Conservation (phyloP, 1,284 basidiomycete genomes). For the Anthracocystis setariae region DNA sequence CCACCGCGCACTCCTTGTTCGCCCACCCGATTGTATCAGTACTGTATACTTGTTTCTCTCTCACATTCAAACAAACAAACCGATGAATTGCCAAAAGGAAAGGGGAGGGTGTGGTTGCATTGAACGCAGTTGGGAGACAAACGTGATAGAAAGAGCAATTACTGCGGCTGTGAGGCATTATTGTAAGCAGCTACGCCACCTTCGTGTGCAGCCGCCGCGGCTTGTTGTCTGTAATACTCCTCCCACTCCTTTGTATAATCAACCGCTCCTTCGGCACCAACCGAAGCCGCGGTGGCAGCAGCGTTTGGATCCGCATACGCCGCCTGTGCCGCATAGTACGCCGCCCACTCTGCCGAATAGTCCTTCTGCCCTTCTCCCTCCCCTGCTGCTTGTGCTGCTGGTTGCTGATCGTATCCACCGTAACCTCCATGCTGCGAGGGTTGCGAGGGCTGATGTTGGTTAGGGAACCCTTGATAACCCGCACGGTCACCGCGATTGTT, state of each 20-base stretch:
- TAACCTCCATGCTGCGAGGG: constrained; percentile 13
- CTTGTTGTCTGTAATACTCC: constrained; percentile 60
- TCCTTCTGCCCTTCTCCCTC: constrained; percentile 48
- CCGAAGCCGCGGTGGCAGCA: constrained; percentile 19
- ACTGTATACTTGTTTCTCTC: not conserved
- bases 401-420: constrained; percentile 11
- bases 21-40: not conserved
- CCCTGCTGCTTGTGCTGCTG: not conserved
- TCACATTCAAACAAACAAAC: not conserved
- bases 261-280: constrained; percentile 20
- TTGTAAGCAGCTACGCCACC: constrained; percentile 15
- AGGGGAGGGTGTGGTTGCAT: too few relatives aligned
- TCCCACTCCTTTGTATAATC: constrained; percentile 67
- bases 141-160: not conserved
- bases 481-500: constrained; percentile 26
- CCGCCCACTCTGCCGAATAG: constrained; percentile 66
- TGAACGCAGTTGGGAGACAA: too few relatives aligned
- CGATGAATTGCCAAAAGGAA: too few relatives aligned
- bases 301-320: constrained; percentile 32
- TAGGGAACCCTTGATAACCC: constrained; percentile 1
- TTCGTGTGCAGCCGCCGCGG: constrained; percentile 40
- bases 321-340: constrained; percentile 62
- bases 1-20: not conserved
- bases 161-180: too few relatives aligned
- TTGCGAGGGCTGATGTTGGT: constrained; percentile 12